phyloP scores from a whole-genome alignment of 1,284 basidiomycete genomes.

The Ceratobasidium sp. region DNA sequence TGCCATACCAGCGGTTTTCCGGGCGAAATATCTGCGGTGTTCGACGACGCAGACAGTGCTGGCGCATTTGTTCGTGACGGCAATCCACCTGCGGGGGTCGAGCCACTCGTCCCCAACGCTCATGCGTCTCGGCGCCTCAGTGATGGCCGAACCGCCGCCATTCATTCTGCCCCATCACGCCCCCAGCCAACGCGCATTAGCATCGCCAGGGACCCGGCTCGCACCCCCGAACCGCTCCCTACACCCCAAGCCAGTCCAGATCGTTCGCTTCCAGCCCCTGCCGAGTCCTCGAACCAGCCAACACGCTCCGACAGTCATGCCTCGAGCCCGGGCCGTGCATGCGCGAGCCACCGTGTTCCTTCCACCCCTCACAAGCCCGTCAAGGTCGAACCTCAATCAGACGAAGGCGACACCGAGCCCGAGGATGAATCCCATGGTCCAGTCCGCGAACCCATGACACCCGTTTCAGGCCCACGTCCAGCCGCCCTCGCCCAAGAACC shows the following conservation, averaged over 20 bases:
- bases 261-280: not conserved
- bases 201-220: not conserved
- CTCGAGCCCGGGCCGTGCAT: not conserved
- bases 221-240: not conserved
- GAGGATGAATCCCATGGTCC: not conserved
- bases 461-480: not conserved
- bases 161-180: not conserved
- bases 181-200: not conserved
- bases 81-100: not conserved
- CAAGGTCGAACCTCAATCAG: not conserved
- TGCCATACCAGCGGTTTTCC: not conserved
- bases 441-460: not conserved
- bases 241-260: not conserved
- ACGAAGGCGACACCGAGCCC: constrained; percentile 16
- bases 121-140: not conserved
- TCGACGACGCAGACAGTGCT: not conserved
- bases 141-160: not conserved
- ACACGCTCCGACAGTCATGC: not conserved
- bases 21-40: not conserved
- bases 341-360: not conserved
- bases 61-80: not conserved
- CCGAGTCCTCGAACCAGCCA: not conserved
- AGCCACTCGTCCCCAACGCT: not conserved
- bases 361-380: not conserved
- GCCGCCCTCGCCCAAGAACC: not conserved